phyloP scores from a whole-genome alignment of 441 rosid genomes.

The Metrosideros polymorpha region DNA sequence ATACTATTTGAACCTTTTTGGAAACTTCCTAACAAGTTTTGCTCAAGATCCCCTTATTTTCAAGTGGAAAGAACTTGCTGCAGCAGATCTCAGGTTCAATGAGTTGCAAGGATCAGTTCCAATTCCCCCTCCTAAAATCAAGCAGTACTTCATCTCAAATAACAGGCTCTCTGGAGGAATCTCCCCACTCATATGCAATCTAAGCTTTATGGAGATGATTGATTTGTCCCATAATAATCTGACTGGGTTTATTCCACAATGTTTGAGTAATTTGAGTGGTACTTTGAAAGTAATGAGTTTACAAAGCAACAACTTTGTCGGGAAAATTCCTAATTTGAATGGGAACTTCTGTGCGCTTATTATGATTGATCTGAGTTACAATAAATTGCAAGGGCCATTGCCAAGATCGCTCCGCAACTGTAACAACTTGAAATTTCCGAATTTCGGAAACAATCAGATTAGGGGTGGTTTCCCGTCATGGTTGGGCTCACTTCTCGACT shows the following conservation, averaged over 20 bases:
- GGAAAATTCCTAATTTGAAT: neutral
- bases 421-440: neutral
- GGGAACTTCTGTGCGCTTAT: neutral
- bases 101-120: slow-evolving; percentile 2
- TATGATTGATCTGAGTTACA: neutral
- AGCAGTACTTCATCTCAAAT: neutral
- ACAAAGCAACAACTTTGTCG: neutral
- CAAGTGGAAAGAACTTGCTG: neutral
- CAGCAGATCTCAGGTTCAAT: neutral
- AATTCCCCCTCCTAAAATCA: neutral
- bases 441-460: slow-evolving; percentile 1
- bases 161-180: neutral
- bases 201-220: neutral
- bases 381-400: neutral
- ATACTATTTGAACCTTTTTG: neutral
- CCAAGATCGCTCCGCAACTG: neutral
- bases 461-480: neutral
- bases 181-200: neutral
- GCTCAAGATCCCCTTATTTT: neutral
- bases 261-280: neutral
- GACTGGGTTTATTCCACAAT: slow-evolving; percentile 5
- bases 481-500: neutral
- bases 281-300: neutral
- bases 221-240: neutral
- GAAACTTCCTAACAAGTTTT: slow-evolving; percentile 4